These are phyloP conservation scores for Septoria linicola DNA, from an alignment of 2,329 filamentous ascomycete genomes.

Conservation along the genomic window DNA sequence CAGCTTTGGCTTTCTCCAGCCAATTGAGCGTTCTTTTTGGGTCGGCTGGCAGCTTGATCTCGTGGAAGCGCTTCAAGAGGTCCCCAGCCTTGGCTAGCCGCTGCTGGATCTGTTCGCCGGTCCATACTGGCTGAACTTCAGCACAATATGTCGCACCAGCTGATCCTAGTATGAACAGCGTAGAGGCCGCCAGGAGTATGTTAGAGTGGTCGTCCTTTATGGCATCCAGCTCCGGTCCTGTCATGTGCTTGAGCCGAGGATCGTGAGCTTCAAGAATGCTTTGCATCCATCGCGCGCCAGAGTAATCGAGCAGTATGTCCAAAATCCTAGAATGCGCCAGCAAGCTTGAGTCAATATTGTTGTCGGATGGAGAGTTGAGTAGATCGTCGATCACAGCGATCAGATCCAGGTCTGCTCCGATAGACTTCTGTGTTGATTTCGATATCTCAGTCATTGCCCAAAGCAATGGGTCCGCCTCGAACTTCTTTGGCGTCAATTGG, in stretches of 20 bases:
- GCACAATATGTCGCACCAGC: no score
- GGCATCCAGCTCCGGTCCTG: no score
- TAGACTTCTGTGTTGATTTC: neutral
- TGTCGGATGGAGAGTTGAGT: neutral
- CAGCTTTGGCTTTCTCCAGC: neutral
- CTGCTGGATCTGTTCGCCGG: neutral
- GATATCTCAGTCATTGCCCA: neutral
- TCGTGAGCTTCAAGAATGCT: neutral
- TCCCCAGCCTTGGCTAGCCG: neutral
- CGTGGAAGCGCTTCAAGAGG: slow-evolving; percentile 1
- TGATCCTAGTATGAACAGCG: no score
- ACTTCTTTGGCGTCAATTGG: neutral
- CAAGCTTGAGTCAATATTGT: neutral
- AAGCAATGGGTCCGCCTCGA: neutral
- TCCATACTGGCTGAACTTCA: accelerated
- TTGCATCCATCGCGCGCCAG: neutral
- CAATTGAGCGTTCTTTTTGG: neutral
- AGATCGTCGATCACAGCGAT: neutral
- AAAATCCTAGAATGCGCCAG: neutral
- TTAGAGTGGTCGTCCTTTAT: no score
- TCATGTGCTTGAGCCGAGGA: no score
- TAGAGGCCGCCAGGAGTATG: no score
- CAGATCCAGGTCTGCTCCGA: neutral
- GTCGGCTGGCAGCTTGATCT: neutral
- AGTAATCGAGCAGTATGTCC: neutral